Conservation (phyloP, 75 land plant species). For the Larix kaempferi region DNA sequence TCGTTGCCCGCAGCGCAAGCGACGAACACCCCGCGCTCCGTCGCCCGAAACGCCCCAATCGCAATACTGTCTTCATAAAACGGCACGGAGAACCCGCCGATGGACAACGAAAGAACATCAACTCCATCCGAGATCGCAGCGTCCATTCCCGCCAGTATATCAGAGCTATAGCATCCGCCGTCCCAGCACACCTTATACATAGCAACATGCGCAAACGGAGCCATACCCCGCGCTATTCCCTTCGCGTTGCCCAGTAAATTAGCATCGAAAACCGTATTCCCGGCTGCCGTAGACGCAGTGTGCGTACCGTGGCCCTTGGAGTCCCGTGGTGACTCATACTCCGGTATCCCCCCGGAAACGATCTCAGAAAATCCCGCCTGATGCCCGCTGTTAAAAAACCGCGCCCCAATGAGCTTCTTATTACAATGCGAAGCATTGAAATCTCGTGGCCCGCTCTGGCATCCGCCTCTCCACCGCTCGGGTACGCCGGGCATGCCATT, state of each 20-base stretch:
- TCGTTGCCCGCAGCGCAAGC: slow-evolving; percentile 46
- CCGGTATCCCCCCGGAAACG: slow-evolving; percentile 1
- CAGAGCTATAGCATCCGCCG: slow-evolving; percentile 46
- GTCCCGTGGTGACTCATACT: slow-evolving; percentile 23
- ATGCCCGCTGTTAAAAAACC: slow-evolving; percentile 18
- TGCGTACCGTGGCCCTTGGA: slow-evolving; percentile 35
- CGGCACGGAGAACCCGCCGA: slow-evolving; percentile 32
- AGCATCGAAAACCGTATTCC: slow-evolving; percentile 17
- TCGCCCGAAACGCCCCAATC: slow-evolving; percentile 53
- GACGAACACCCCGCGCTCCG: slow-evolving; percentile 31
- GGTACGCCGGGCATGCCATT: slow-evolving; percentile 16
- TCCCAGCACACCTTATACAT: slow-evolving; percentile 50
- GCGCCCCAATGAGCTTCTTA: slow-evolving; percentile 56
- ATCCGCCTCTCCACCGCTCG: slow-evolving; percentile 45
- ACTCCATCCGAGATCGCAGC: slow-evolving; percentile 42
- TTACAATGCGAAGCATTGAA: slow-evolving; percentile 39
- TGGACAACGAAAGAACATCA: slow-evolving; percentile 41
- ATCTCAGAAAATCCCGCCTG: slow-evolving; percentile 11
- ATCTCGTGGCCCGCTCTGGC: slow-evolving; percentile 22
- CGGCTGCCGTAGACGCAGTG: slow-evolving; percentile 25
- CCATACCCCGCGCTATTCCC: slow-evolving; percentile 41
- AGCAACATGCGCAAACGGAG: slow-evolving; percentile 33
- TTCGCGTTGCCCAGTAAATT: slow-evolving; percentile 25
- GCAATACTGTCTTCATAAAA: slow-evolving; percentile 43
- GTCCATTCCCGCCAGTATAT: slow-evolving; percentile 51